Evolutionary conservation across 1,284 basidiomycete species (phyloP).

Genomic region (Coniferiporia sulphurascens): DNA sequence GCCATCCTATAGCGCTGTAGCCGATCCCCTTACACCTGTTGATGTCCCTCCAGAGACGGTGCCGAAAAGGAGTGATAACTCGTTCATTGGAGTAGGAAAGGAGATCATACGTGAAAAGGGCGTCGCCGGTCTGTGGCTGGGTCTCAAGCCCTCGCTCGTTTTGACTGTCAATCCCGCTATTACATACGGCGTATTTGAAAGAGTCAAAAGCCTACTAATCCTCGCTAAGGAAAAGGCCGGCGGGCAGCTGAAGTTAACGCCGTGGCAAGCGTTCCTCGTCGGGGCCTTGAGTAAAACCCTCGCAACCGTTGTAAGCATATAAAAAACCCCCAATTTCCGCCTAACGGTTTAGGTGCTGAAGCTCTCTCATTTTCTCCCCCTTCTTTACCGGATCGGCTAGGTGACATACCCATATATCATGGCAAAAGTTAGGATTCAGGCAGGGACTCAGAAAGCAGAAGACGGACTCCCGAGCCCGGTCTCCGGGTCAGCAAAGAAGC

Average conservation of each 20-base stretch:
- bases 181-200: conserved; percentile 95
- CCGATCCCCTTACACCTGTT: conserved; percentile 19
- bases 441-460: conserved; percentile 54
- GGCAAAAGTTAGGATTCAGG: conserved; percentile 97
- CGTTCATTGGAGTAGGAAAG: conserved; percentile 74
- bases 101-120: conserved; percentile 95
- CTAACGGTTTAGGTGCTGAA: too few species aligned
- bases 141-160: conserved; percentile 88
- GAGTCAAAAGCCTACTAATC: conserved; percentile 73
- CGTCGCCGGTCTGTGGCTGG: conserved; percentile 89
- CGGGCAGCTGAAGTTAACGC: conserved; percentile 59
- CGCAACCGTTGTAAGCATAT: conserved; percentile 79
- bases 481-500: conserved; percentile 36
- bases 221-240: conserved; percentile 48
- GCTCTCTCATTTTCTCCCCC: too few species aligned
- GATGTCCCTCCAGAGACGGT: conserved; percentile 16
- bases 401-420: conserved; percentile 92
- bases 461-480: conserved; percentile 32
- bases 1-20: conserved; percentile 16
- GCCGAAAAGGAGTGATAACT: conserved; percentile 46
- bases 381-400: conserved; percentile 32
- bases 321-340: not conserved
- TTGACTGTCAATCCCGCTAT: conserved; percentile 97
- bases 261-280: conserved; percentile 78
- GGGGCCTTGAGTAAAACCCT: conserved; percentile 96